Percentiles rank a stretch among this genome's conserved stretches.
phyloP scores from a whole-genome alignment of 148 eudicot species.

The Simmondsia chinensis region DNA sequence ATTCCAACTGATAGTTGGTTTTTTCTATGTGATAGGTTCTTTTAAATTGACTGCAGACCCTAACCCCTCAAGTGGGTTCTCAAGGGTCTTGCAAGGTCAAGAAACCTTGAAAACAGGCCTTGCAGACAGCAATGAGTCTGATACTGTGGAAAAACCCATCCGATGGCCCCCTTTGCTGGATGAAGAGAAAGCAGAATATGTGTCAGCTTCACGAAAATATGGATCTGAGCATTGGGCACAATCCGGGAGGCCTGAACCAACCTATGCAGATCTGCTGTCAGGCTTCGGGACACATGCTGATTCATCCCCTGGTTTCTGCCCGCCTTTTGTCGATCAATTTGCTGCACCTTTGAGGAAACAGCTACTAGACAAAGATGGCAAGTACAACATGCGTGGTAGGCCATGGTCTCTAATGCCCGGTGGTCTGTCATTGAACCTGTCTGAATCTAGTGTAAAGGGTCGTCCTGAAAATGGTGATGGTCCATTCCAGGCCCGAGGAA shows the following conservation, averaged over 20 bases:
- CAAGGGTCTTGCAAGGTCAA: constrained; percentile 94
- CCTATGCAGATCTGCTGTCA: constrained; percentile 65
- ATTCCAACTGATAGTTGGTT: not conserved
- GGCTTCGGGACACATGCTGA: constrained; percentile 53
- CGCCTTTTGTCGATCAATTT: constrained; percentile 26
- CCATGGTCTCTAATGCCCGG: constrained; percentile 44
- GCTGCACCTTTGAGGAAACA: constrained; percentile 29
- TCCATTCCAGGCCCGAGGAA: constrained; percentile 41
- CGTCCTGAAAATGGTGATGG: constrained; percentile 29
- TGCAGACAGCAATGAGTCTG: constrained; percentile 65
- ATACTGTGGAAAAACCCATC: constrained; percentile 48
- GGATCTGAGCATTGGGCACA: constrained; percentile 50
- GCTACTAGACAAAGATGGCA: constrained; percentile 43
- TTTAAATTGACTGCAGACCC: constrained; percentile 53
- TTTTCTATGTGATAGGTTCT: constrained; percentile 30
- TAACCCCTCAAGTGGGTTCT: constrained; percentile 45
- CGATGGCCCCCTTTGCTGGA: constrained; percentile 39
- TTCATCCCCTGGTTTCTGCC: constrained; percentile 34
- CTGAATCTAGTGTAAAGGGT: constrained; percentile 40
- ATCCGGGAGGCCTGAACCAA: constrained; percentile 47
- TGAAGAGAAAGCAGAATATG: constrained; percentile 46
- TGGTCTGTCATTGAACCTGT: constrained; percentile 64
- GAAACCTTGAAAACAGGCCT: constrained; percentile 68
- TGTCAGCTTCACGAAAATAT: constrained; percentile 41
- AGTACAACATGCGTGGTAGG: constrained; percentile 32